Percentiles rank a stretch among this genome's conserved stretches.
phyloP scores from a whole-genome alignment of 371 early-diverging fungal species.

The Mucor racemosus region DNA sequence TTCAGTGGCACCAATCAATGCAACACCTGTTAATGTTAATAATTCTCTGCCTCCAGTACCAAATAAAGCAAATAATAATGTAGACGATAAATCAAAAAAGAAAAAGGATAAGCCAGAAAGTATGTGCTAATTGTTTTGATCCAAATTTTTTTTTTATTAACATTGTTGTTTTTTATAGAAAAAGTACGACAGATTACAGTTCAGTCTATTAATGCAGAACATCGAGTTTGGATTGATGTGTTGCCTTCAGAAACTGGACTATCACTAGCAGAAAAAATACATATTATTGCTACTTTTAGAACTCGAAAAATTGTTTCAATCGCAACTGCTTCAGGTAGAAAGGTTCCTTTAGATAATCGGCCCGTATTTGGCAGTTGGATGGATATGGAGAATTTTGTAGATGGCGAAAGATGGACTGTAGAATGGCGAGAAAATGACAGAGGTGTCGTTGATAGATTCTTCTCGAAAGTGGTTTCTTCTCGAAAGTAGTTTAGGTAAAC shows the following conservation, averaged over 20 bases:
- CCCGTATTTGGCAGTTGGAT: conserved; percentile 49
- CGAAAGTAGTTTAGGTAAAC: conserved; percentile 43
- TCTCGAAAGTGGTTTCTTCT: conserved; percentile 41
- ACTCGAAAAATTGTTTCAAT: conserved; percentile 52
- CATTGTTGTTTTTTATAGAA: conserved; percentile 9
- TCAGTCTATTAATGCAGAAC: conserved; percentile 51
- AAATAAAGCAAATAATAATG: background rate
- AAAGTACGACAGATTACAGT: conserved; percentile 53
- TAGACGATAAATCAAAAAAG: conserved; percentile 3
- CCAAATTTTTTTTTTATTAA: background rate
- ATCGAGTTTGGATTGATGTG: conserved; percentile 53
- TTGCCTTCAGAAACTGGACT: conserved; percentile 52
- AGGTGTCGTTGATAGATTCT: conserved; percentile 39
- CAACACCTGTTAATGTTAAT: background rate
- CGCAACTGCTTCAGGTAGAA: conserved; percentile 43
- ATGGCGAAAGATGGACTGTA: conserved; percentile 54
- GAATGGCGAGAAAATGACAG: conserved; percentile 46
- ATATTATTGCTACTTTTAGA: conserved; percentile 53
- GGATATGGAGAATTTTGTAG: conserved; percentile 44
- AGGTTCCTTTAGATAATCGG: conserved; percentile 41
- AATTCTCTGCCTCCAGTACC: background rate
- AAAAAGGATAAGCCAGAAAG: conserved; percentile 14
- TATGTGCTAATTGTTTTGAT: background rate
- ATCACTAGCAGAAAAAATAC: conserved; percentile 50
- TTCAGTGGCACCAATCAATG: background rate